Evolutionary conservation across 2,329 filamentous ascomycete genomes (phyloP).

Genomic region (Neopestalotiopsis sp.): DNA sequence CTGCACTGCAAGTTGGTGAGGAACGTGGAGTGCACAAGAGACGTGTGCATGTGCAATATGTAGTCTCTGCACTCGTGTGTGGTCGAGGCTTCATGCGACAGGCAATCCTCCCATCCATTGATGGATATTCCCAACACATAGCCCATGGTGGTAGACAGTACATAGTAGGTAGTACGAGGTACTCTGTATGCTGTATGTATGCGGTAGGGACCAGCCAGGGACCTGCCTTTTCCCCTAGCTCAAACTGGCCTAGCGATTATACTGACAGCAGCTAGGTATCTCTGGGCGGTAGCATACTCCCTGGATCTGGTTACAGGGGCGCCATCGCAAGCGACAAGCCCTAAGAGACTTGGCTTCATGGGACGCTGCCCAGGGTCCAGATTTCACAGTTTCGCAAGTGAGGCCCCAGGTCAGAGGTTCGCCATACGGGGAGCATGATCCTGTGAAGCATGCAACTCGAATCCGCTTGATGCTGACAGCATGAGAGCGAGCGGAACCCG

Average conservation of each 20-base stretch:
- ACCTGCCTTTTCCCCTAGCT: not conserved
- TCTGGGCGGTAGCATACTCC: not conserved
- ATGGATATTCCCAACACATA: too few relatives aligned
- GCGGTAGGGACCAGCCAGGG: not conserved
- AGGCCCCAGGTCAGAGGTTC: not conserved
- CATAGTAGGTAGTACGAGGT: not conserved
- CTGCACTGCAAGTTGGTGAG: not conserved
- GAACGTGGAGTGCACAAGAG: not conserved
- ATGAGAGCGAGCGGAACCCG: not conserved
- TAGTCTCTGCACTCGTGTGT: not conserved
- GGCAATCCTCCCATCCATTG: too few relatives aligned
- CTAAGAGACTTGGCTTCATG: not conserved
- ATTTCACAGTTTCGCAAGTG: not conserved
- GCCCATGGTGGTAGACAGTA: not conserved
- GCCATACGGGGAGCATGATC: not conserved
- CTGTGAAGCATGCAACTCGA: not conserved
- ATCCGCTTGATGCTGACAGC: not conserved
- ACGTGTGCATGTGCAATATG: not conserved
- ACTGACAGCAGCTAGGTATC: not conserved
- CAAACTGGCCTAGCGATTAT: slow-evolving; percentile 9
- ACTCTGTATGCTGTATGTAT: not conserved
- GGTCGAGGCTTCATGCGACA: not conserved
- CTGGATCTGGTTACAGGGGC: not conserved
- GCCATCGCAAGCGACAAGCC: not conserved
- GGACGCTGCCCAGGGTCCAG: not conserved